These are phyloP conservation scores for Podaxis sp. DNA, from an alignment of 768 basidiomycete genomes.

Conservation along the genomic window DNA sequence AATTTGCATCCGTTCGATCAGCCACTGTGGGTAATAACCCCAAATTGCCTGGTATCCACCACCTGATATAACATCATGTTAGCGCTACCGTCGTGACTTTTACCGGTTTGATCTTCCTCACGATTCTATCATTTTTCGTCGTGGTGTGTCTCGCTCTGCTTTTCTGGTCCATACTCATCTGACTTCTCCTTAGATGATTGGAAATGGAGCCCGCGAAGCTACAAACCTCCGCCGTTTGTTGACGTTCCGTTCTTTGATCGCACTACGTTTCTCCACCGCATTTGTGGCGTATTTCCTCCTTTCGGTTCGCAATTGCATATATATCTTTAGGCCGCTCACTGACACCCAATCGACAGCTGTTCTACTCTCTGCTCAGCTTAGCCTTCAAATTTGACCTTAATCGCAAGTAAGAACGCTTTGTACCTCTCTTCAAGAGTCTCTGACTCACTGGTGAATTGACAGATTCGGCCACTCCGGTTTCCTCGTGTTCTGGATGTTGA, in stretches of 20 bases:
- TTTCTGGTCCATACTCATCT: not conserved
- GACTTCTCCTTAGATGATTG: conserved; percentile 29
- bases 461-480: conserved; percentile 55
- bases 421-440: not conserved
- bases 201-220: conserved; percentile 26
- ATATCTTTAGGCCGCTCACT: not conserved
- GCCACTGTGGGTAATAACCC: conserved; percentile 44
- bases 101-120: conserved; percentile 53
- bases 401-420: conserved; percentile 35
- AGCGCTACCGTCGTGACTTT: conserved; percentile 55
- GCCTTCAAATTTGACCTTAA: conserved; percentile 61
- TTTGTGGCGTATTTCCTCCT: conserved; percentile 37
- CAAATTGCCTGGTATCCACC: not conserved
- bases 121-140: conserved; percentile 45
- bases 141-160: conserved; percentile 31
- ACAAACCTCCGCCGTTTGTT: conserved; percentile 31
- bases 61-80: not conserved
- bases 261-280: conserved; percentile 29
- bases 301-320: conserved; percentile 25
- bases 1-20: conserved; percentile 60
- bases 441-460: not conserved
- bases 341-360: conserved; percentile 34
- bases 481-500: conserved; percentile 69
- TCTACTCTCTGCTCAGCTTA: conserved; percentile 57
- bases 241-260: conserved; percentile 29